Base-by-base conservation (phyloP, 108 stramenopile genomes). In the Seminavis robusta region DNA sequence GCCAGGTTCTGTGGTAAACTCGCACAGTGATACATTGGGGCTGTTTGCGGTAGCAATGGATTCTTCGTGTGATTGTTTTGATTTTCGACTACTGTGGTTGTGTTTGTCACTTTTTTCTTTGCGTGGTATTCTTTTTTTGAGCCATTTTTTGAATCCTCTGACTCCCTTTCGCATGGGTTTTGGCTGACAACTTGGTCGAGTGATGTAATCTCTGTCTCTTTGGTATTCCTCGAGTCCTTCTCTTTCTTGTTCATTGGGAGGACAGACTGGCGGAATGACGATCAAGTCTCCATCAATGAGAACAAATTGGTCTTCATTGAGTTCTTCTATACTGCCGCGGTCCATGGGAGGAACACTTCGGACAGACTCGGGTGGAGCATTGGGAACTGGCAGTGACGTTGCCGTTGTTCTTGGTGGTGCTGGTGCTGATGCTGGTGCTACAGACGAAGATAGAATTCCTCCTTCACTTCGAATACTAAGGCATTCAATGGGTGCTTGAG, bases 261-360 rank as follows among this genome's bases (percentile, higher is more conserved):
- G 50, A 1, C 33, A 36, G 13, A 37, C 5, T 25, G 58, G 33
- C 0, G 73, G 73, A 33, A 74, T 47, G 0, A 48, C 69, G 23
- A 78, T 50, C 36, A 78, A 31, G 41, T 78, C 77, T 27, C 77
- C 77, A 53, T 78, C 67, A 39, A 78, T 59, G 29, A 78, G 26
- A 1, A 68, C 54, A 40, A 36, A 73, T 33, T 73, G 67, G 3
- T 53, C 47, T 27, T 65, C 65, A 19, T 54, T 43, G 23, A 65
- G 33, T 23, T 55, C 58, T 5, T 60, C 38, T 20, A 17, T 13
- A 34, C 11, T n/a, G 7, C 25, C 45, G 25, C 11, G 13, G 17
- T 46, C 20, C 40, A 16, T 43, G 50, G 24, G 7, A n/a, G n/a
- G n/a, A n/a, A n/a, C n/a, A n/a, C n/a, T n/a, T n/a, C 15, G 10